phyloP scores from a whole-genome alignment of 345 rosid genomes.

The Erucastrum elatum region DNA sequence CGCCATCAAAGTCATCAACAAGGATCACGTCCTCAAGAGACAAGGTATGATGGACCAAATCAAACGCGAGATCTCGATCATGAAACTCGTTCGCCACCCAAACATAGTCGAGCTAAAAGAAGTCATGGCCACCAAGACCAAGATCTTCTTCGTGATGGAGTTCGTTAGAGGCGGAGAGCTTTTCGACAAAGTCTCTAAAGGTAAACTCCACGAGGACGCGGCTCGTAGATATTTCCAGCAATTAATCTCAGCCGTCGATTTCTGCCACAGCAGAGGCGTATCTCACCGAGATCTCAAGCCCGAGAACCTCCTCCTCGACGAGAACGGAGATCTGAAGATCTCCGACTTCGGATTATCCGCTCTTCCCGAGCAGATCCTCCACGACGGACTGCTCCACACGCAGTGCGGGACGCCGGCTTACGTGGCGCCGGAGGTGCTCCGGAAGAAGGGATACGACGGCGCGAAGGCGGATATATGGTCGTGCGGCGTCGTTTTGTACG shows the following conservation, averaged over 20 bases:
- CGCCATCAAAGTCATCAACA: constrained; percentile 70
- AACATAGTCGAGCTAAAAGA: constrained; percentile 68
- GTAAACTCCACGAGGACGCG: constrained; percentile 55
- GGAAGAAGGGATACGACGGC: constrained; percentile 86
- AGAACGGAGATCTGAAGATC: constrained; percentile 64
- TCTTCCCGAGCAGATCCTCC: constrained; percentile 63
- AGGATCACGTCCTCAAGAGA: constrained; percentile 47
- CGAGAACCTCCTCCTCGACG: constrained; percentile 74
- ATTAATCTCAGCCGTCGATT: constrained; percentile 69
- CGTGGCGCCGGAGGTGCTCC: constrained; percentile 90
- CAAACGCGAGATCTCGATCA: constrained; percentile 70
- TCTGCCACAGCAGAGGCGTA: constrained; percentile 82
- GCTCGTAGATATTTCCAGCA: constrained; percentile 76
- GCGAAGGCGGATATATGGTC: constrained; percentile 84
- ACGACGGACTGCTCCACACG: constrained; percentile 82
- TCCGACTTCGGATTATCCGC: constrained; percentile 91
- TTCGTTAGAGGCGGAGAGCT: constrained; percentile 79
- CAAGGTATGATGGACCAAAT: constrained; percentile 75
- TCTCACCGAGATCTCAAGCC: constrained; percentile 88
- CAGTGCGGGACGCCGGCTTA: constrained; percentile 87
- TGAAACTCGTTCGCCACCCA: constrained; percentile 75
- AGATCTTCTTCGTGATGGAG: constrained; percentile 84
- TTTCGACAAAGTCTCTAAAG: constrained; percentile 56
- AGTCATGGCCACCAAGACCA: constrained; percentile 72
- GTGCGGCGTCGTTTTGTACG: constrained; percentile 79